phyloP scores from a whole-genome alignment of 805 yeast species.

The Metschnikowia continentalis region DNA sequence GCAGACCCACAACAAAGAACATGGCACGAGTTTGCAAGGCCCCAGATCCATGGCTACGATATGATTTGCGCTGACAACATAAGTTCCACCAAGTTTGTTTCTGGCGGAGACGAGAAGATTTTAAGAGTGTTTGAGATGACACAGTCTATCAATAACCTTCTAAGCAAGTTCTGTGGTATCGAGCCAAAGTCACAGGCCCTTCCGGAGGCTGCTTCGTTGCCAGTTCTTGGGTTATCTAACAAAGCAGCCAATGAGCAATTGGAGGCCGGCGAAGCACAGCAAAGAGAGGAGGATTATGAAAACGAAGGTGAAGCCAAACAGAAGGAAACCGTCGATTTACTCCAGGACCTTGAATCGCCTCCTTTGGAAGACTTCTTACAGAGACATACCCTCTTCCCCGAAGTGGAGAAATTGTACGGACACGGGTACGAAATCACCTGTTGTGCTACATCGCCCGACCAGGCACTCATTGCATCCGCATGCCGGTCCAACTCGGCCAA shows the following conservation, averaged over 20 bases:
- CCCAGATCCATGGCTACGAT: constrained; percentile 97
- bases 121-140: constrained; percentile 89
- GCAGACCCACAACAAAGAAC: constrained; percentile 19
- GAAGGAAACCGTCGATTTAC: constrained; percentile 44
- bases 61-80: constrained; percentile 77
- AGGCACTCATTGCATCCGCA: constrained; percentile 73
- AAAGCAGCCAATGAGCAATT: constrained; percentile 63
- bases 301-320: constrained; percentile 28
- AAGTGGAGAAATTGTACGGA: constrained; percentile 89
- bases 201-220: constrained; percentile 85
- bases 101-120: constrained; percentile 95
- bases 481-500: constrained; percentile 79
- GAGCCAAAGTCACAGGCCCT: constrained; percentile 24
- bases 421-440: constrained; percentile 94
- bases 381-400: constrained; percentile 92
- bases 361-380: constrained; percentile 92
- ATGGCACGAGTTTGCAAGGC: constrained; percentile 94
- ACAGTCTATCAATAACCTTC: constrained; percentile 60
- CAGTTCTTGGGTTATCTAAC: constrained; percentile 90
- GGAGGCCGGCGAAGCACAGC: constrained; percentile 37
- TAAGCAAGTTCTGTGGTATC: constrained; percentile 52
- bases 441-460: constrained; percentile 65
- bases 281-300: constrained; percentile 38
- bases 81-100: constrained; percentile 60
- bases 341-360: constrained; percentile 37